These are phyloP conservation scores for Sclerotinia trifoliorum DNA, from an alignment of 2,329 filamentous ascomycete species.

Conservation along the genomic window DNA sequence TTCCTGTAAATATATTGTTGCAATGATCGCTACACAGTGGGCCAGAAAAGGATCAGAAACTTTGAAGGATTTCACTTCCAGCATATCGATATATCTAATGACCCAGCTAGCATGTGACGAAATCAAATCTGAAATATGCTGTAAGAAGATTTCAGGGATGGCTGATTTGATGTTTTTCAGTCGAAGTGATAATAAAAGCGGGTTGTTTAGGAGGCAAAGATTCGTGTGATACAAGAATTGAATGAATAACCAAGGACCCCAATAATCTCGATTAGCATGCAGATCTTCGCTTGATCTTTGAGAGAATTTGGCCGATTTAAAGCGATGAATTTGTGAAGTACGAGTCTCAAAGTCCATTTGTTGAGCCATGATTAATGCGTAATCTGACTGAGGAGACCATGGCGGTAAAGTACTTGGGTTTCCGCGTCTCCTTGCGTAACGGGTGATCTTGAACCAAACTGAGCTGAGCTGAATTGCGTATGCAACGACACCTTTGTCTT, in stretches of 20 bases:
- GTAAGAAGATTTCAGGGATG: slow-evolving; percentile 54
- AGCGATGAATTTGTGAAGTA: slow-evolving; percentile 51
- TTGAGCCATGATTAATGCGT: slow-evolving; percentile 48
- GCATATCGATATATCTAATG: slow-evolving; percentile 50
- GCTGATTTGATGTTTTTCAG: slow-evolving; percentile 52
- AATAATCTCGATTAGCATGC: slow-evolving; percentile 49
- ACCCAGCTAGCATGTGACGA: slow-evolving; percentile 54
- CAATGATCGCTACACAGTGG: slow-evolving; percentile 52
- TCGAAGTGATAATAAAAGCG: slow-evolving; percentile 52
- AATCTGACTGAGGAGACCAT: slow-evolving; percentile 53
- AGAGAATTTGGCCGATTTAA: slow-evolving; percentile 49
- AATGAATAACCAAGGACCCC: slow-evolving; percentile 53
- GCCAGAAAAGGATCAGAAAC: slow-evolving; percentile 49
- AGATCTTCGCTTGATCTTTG: slow-evolving; percentile 45
- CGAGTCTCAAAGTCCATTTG: slow-evolving; percentile 54
- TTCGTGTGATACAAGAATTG: slow-evolving; percentile 55
- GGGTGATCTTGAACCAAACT: slow-evolving; percentile 49
- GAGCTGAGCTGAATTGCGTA: slow-evolving; percentile 49
- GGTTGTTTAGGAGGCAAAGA: slow-evolving; percentile 53
- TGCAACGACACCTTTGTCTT: slow-evolving; percentile 45
- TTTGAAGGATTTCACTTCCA: slow-evolving; percentile 47
- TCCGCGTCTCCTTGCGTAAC: slow-evolving; percentile 48
- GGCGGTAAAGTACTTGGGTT: slow-evolving; percentile 46
- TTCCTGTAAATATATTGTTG: slow-evolving; percentile 54
- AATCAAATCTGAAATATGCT: slow-evolving; percentile 53